phyloP scores from a whole-genome alignment of 2,329 filamentous ascomycete genomes.

The Pseudogymnoascus pannorum region DNA sequence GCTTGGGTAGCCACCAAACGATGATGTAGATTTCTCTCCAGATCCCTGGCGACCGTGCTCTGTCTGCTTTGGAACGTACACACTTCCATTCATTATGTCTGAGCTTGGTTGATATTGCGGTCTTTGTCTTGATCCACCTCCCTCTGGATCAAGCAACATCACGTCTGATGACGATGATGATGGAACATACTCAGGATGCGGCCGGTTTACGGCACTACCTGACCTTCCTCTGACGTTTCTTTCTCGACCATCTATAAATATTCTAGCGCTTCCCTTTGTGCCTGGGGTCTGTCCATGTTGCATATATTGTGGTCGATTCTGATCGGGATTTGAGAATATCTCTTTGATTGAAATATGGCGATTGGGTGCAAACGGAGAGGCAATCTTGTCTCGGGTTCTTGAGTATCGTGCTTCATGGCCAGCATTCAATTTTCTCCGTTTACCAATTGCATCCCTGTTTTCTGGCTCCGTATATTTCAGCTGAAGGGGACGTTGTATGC shows the following conservation, averaged over 20 bases:
- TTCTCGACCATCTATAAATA: conserved; percentile 23
- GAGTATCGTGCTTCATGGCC: conserved; percentile 21
- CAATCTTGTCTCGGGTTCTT: conserved; percentile 14
- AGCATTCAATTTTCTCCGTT: conserved; percentile 20
- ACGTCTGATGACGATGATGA: conserved; percentile 22
- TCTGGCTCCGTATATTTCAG: conserved; percentile 18
- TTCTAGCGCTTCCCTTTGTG: conserved; percentile 18
- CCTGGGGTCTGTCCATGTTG: not conserved
- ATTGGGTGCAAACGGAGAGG: conserved; percentile 15
- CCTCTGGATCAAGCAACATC: conserved; percentile 23
- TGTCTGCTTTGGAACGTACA: not conserved
- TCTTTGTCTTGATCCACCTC: not conserved
- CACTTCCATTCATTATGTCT: not conserved
- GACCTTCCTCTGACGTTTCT: conserved; percentile 23
- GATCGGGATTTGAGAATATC: not conserved
- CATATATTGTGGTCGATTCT: not conserved
- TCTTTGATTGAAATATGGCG: not conserved
- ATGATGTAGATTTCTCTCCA: not conserved
- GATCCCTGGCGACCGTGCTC: not conserved
- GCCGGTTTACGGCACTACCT: conserved; percentile 17
- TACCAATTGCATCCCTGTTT: conserved; percentile 22
- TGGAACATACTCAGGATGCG: conserved; percentile 1
- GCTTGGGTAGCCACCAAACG: not conserved
- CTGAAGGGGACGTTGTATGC: conserved; percentile 19
- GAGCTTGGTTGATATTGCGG: not conserved